A percentile compares a stretch with the other conserved stretches of the same genome.
phyloP scores from a whole-genome alignment of 192 early-diverging fungal species.

The Backusella sp. region DNA sequence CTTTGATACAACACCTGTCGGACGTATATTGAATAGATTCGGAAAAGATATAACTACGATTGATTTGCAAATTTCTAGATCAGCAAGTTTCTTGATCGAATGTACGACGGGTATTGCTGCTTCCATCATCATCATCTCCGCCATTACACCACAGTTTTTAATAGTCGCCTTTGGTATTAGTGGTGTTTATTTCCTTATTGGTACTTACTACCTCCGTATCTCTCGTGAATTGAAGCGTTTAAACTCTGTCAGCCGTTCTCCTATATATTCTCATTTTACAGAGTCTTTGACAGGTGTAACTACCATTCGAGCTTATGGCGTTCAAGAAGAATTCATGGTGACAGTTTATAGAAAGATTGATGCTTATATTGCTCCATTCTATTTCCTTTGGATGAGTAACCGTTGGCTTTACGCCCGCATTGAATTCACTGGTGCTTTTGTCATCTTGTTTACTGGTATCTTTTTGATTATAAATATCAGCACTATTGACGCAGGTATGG shows the following conservation, averaged over 20 bases:
- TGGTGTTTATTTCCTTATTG: slow-evolving; percentile 59
- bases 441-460: slow-evolving; percentile 66
- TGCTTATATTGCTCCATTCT: slow-evolving; percentile 66
- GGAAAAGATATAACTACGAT: slow-evolving; percentile 64
- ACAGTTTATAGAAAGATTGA: slow-evolving; percentile 60
- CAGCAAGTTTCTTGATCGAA: slow-evolving; percentile 16
- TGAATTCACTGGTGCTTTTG: slow-evolving; percentile 64
- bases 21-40: slow-evolving; percentile 77
- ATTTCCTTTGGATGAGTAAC: slow-evolving; percentile 74
- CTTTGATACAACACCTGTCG: slow-evolving; percentile 77
- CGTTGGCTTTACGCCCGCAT: slow-evolving; percentile 68
- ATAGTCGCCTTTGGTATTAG: slow-evolving; percentile 38
- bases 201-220: slow-evolving; percentile 63
- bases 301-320: slow-evolving; percentile 82
- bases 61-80: slow-evolving; percentile 32
- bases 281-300: slow-evolving; percentile 78
- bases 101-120: slow-evolving; percentile 13
- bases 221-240: slow-evolving; percentile 91
- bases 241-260: slow-evolving; percentile 70
- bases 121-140: slow-evolving; percentile 36
- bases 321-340: slow-evolving; percentile 60
- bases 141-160: slow-evolving; percentile 40
- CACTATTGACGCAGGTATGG: slow-evolving; percentile 69
- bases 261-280: slow-evolving; percentile 78
- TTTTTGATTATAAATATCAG: slow-evolving; percentile 52